Conservation (phyloP, 2,329 filamentous ascomycete genomes). For the Nemania sp. region DNA sequence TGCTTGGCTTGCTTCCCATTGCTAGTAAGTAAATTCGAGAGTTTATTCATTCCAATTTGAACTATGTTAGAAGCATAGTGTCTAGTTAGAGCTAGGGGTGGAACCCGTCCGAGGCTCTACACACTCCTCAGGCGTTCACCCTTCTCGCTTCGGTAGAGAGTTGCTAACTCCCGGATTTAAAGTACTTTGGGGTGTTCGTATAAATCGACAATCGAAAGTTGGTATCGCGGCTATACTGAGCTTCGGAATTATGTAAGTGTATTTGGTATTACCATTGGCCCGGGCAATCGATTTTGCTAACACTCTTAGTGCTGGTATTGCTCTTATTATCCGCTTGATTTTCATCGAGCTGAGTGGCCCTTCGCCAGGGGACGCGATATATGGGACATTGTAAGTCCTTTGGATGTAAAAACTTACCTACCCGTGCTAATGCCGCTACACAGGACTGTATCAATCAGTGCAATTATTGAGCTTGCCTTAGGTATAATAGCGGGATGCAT, state of each 20-base stretch:
- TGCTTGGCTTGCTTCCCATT: slow-evolving; percentile 62
- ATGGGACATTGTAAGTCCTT: slow-evolving; percentile 50
- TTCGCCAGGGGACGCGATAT: slow-evolving; percentile 47
- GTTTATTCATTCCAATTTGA: not conserved
- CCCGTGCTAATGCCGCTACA: slow-evolving; percentile 6
- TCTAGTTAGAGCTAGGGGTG: not conserved
- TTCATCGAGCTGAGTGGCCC: slow-evolving; percentile 48
- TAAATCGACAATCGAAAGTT: slow-evolving; percentile 60
- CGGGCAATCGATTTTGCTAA: slow-evolving; percentile 13
- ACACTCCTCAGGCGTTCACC: not conserved
- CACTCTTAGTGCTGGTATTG: slow-evolving; percentile 53
- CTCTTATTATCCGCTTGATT: slow-evolving; percentile 55
- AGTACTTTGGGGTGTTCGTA: slow-evolving; percentile 63
- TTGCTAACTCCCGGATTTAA: slow-evolving; percentile 20
- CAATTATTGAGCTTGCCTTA: slow-evolving; percentile 51
- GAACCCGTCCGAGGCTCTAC: not conserved
- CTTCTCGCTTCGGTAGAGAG: not conserved
- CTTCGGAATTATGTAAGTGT: slow-evolving; percentile 62
- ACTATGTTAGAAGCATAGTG: not conserved
- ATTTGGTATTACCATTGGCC: not conserved
- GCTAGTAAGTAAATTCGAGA: slow-evolving; percentile 46
- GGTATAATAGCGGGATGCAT: slow-evolving; percentile 53
- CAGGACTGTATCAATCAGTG: slow-evolving; percentile 52
- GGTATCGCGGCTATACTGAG: slow-evolving; percentile 61
- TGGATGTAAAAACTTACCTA: not conserved